Percentiles rank a stretch among this genome's conserved stretches.
phyloP scores from a whole-genome alignment of 2,329 filamentous ascomycete genomes.

The Pseudogymnoascus sp. region DNA sequence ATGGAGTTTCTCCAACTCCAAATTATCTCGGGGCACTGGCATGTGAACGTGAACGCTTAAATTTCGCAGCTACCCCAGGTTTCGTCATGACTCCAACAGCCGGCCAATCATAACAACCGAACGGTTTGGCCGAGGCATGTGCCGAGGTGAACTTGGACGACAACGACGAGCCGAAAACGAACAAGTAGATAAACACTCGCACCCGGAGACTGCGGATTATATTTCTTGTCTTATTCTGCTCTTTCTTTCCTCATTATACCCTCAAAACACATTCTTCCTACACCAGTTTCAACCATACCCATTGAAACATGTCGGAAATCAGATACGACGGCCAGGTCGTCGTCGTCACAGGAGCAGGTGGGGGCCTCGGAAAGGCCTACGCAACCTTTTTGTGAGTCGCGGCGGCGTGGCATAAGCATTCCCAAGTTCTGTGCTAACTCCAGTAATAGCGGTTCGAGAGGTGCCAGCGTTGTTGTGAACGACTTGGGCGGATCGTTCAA shows the following conservation, averaged over 20 bases:
- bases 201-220: neutral
- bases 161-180: neutral
- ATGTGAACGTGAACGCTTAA: conserved; percentile 9
- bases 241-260: conserved; percentile 6
- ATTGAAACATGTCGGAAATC: conserved; percentile 48
- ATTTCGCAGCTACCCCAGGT: conserved; percentile 6
- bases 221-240: conserved; percentile 4
- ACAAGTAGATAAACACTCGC: conserved; percentile 9
- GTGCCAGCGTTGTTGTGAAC: conserved; percentile 93
- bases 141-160: neutral
- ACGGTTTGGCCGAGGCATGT: conserved; percentile 8
- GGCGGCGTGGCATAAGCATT: too few relatives aligned
- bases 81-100: conserved; percentile 3
- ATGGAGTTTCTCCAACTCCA: neutral
- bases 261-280: neutral
- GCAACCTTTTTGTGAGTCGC: too few relatives aligned
- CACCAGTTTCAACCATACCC: neutral
- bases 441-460: conserved; percentile 54
- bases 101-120: conserved; percentile 1
- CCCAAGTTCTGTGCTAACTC: too few relatives aligned
- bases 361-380: conserved; percentile 52
- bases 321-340: conserved; percentile 83
- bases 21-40: conserved; percentile 4
- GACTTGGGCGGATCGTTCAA: conserved; percentile 90
- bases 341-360: conserved; percentile 79